Conservation (phyloP, 805 yeast species). For the Spathaspora passalidarum region DNA sequence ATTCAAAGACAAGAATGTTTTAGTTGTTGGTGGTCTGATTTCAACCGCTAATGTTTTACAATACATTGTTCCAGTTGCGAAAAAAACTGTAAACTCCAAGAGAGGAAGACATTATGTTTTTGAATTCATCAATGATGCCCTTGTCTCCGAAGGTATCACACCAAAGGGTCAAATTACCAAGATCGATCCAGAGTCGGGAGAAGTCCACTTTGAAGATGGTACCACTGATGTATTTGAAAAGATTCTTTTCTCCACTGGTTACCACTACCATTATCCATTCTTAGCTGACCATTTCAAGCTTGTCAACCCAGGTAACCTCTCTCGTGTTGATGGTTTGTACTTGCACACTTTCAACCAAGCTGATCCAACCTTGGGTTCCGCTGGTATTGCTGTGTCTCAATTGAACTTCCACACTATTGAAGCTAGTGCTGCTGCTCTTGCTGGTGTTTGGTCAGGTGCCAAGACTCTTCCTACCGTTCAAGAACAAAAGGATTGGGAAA, state of each 20-base stretch:
- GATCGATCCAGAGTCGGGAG: slow-evolving; percentile 21
- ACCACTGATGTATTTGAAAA: slow-evolving; percentile 29
- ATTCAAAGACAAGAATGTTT: slow-evolving; percentile 39
- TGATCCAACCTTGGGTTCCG: slow-evolving; percentile 42
- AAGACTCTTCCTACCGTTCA: slow-evolving; percentile 35
- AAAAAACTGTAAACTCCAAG: slow-evolving; percentile 24
- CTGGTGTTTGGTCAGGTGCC: slow-evolving; percentile 52
- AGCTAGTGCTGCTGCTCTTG: slow-evolving; percentile 50
- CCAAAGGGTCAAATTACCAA: slow-evolving; percentile 25
- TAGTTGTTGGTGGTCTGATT: slow-evolving; percentile 44
- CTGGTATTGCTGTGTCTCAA: slow-evolving; percentile 41
- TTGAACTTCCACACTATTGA: slow-evolving; percentile 50
- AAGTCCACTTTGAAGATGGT: slow-evolving; percentile 26
- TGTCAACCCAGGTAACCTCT: slow-evolving; percentile 20
- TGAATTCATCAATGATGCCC: slow-evolving; percentile 37
- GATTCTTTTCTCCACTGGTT: slow-evolving; percentile 51
- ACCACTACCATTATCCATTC: slow-evolving; percentile 46
- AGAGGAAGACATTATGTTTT: slow-evolving; percentile 25
- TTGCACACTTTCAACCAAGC: slow-evolving; percentile 35
- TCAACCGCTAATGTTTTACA: slow-evolving; percentile 44
- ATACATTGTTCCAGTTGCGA: slow-evolving; percentile 28
- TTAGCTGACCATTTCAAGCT: slow-evolving; percentile 21
- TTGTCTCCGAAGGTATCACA: slow-evolving; percentile 29
- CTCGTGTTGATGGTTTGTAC: slow-evolving; percentile 38
- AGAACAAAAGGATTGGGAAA: slow-evolving; percentile 38